Base-by-base conservation (phyloP, 495 filamentous ascomycete species). In the Xylaria venustula region DNA sequence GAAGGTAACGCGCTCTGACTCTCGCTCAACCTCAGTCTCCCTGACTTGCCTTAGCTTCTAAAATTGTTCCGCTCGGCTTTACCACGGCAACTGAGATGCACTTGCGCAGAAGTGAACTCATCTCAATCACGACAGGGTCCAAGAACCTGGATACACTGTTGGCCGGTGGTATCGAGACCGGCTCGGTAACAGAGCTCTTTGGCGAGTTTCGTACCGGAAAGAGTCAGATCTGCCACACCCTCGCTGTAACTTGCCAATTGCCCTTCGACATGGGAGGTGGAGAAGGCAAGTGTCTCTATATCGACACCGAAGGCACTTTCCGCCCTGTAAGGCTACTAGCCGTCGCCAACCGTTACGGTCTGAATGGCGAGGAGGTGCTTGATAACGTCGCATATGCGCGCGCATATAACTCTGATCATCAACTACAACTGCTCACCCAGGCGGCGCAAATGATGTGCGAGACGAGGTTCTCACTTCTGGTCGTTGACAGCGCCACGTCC, bases 61-160 rank as follows among this genome's bases (percentile, higher is more conserved):
- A 97, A 73, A 83, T 97, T 40, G 94, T 98, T 0, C 94, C 94
- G 0, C 96, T 98, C 91, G 94, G 94, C 9, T 98, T 98, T 71
- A 98, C 94, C 7, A 98, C 94, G 0, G 94, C 94, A n/a, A 98
- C 94, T 0, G 94, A 98, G 77, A 98, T 98, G 95, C 94, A 98
- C 67, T 91, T 91, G 47, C 87, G 94, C 59, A 87, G 94, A 71
- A 96, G 90, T 71, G 94, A 98, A 71, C 82, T 98, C 51, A 98
- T 98, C 62, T 98, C 93, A 4, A 92, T 98, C 62, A 97, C 95
- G 11, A 98, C 94, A 0, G 94, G 94, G 26, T 97, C 93, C 7
- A 98, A 98, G 76, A 90, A 96, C 64, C 83, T 98, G 11, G 94
- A 98, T 67, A 98, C 95, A 42, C 82, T 98, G 22, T 83, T 98